Evolutionary conservation across 2,329 filamentous ascomycete genomes (phyloP), one percentile per base, ranked within the genome.

Genomic region (Capronia americana): DNA sequence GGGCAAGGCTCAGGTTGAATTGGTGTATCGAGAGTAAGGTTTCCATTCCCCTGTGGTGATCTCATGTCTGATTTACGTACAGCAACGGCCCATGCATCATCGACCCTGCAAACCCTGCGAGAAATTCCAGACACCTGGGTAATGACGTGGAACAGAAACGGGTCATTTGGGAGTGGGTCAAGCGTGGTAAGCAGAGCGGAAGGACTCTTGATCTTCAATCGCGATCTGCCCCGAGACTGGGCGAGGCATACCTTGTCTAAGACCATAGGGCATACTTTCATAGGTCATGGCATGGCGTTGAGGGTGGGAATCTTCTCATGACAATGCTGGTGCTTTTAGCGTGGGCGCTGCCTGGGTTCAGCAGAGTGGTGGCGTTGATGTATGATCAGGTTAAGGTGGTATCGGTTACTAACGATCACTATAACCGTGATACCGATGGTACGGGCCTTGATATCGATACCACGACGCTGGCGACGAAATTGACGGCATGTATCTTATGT

Each of bases 161-260:
- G 23, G 38, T 62, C 10, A 56, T 62, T 4, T 54, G 51, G 50
- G 38, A 56, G 3, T 62, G 59, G 59, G 53, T 30, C 3, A 32
- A 20, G 4, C 3, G 28, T 10, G 53, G 53, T 28, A 30, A 28
- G 24, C 17, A 55, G 53, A 28, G 28, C 17, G 24, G 8, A 20
- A 30, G 14, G 17, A 34, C 24, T 4, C 12, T n/a, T 30, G 28
- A 1, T 28, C 5, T 28, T 0, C 28, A 34, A 30, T 53, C 23
- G 48, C 48, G 20, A 23, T 5, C 48, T 24, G 20, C 23, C 23
- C 2, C 48, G 14, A 53, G 26, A 53, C 12, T 34, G 17, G 53
- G 53, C n/a, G 53, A 55, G 14, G 53, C 53, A 55, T 55, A 55
- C n/a, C 53, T 55, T 11, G 28, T 55, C 28, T 30, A 28, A 12